Base-by-base conservation (phyloP, 306 rosid genomes). In the Arachis hypogaea region DNA sequence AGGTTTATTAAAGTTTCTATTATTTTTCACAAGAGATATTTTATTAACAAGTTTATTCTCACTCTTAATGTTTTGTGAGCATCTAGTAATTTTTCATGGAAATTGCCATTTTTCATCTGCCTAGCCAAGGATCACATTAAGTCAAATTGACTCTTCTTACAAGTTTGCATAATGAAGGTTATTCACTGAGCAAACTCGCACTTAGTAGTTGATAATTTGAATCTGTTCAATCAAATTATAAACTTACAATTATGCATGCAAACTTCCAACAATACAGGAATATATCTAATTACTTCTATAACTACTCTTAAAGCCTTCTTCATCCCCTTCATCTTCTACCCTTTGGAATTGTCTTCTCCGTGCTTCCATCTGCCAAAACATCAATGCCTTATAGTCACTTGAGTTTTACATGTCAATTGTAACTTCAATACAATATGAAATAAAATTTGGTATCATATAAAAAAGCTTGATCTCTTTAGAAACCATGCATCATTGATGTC, bases 251-350 rank as follows among this genome's bases (percentile, higher is more conserved):
- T 28, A 28, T 56, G 14, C 43, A 11, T 56, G 65, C 65, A 49
- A 28, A 7, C 16, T 50, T 60, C 69, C 36, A 5, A 50, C 16
- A 9, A 36, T 33, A 22, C 1, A 50, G 43, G 49, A 50, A 36
- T 49, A 43, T 29, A 60, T 60, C 41, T 10, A 22, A 22, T 36
- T 70, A 16, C 60, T 41, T 42, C 69, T 69, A 86, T 41, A 88
- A 81, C 84, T 90, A 14, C 14, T 92, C 69, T 90, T 88, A 74
- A 90, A 90, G 7, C 90, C 92, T 11, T 90, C 96, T 82, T 88
- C 92, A 52, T 90, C 92, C 62, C 87, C 92, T 59, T 86, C 86
- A 41, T 82, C 85, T 56, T 88, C 90, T 47, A 84, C 50, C 86
- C 92, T 83, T 61, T 69, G 86, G 42, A 86, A 81, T 78, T 86